These are phyloP conservation scores for Gymnopus androsaceus DNA, from an alignment of 1,284 basidiomycete species.

Conservation along the genomic window DNA sequence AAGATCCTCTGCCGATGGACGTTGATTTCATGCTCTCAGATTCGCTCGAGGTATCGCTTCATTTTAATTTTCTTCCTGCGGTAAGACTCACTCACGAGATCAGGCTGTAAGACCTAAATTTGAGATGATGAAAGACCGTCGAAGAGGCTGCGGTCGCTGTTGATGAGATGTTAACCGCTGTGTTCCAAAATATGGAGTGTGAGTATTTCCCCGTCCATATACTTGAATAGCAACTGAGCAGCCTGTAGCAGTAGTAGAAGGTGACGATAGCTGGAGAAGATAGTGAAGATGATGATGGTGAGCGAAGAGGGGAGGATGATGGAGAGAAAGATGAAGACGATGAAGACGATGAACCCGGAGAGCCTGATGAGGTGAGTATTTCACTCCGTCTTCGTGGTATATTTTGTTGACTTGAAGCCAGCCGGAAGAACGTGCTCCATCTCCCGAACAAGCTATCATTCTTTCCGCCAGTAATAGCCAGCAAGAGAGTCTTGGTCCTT, in stretches of 20 bases:
- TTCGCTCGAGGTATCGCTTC: slow-evolving; percentile 83
- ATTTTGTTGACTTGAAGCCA: slow-evolving; percentile 36
- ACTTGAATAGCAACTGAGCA: neutral
- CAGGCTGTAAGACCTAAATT: slow-evolving; percentile 83
- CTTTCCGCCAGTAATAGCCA: slow-evolving; percentile 51
- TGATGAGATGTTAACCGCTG: slow-evolving; percentile 82
- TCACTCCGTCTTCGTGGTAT: neutral
- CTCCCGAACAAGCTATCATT: slow-evolving; percentile 76
- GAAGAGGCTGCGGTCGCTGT: slow-evolving; percentile 86
- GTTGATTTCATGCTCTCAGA: slow-evolving; percentile 96
- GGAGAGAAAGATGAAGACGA: slow-evolving; percentile 56
- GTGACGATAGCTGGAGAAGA: slow-evolving; percentile 38
- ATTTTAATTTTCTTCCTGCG: slow-evolving; percentile 10
- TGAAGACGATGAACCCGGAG: slow-evolving; percentile 32
- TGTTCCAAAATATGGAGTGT: slow-evolving; percentile 62
- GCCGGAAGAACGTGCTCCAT: slow-evolving; percentile 65
- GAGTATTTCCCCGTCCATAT: slow-evolving; percentile 24
- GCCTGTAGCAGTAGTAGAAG: slow-evolving; percentile 10
- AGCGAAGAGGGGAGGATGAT: slow-evolving; percentile 69
- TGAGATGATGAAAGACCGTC: slow-evolving; percentile 65
- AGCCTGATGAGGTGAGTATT: slow-evolving; percentile 26
- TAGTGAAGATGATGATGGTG: slow-evolving; percentile 66
- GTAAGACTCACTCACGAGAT: neutral
- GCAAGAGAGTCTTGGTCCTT: slow-evolving; percentile 73
- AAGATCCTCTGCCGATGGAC: slow-evolving; percentile 90